Percentiles rank a stretch among this genome's conserved stretches.
phyloP scores from a whole-genome alignment of 768 basidiomycete genomes.

The Tricholoma flavovirens region DNA sequence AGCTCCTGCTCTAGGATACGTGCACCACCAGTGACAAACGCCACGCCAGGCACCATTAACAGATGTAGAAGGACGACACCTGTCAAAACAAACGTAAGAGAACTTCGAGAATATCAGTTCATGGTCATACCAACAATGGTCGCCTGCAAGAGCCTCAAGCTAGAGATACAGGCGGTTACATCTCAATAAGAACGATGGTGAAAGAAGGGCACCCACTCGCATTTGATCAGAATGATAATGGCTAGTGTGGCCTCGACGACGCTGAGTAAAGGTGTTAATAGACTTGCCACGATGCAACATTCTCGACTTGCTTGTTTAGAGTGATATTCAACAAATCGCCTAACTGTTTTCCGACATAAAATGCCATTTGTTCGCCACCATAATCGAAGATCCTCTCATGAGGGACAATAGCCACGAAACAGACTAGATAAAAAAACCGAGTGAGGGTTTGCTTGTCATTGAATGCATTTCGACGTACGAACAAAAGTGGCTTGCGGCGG shows the following conservation, averaged over 20 bases:
- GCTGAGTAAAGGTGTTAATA: constrained; percentile 26
- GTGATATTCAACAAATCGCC: constrained; percentile 54
- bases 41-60: constrained; percentile 61
- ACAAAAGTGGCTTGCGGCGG: constrained; percentile 32
- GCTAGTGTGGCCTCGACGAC: constrained; percentile 68
- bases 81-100: constrained; percentile 11
- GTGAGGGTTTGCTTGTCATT: neutral
- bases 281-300: neutral
- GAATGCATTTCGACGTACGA: constrained; percentile 4
- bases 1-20: constrained; percentile 61
- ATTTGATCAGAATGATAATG: constrained; percentile 60
- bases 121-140: constrained; percentile 53
- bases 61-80: constrained; percentile 73
- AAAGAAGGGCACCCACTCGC: constrained; percentile 49
- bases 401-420: constrained; percentile 60
- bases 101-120: neutral
- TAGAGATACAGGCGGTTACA: constrained; percentile 17
- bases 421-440: constrained; percentile 35
- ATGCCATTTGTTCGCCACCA: constrained; percentile 50
- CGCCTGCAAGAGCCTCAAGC: constrained; percentile 59
- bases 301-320: constrained; percentile 16
- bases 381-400: constrained; percentile 64
- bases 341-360: constrained; percentile 54
- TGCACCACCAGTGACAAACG: constrained; percentile 71
- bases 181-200: neutral